Evolutionary conservation across 371 early-diverging fungal genomes (phyloP).

Genomic region (Sporodiniella umbellata): DNA sequence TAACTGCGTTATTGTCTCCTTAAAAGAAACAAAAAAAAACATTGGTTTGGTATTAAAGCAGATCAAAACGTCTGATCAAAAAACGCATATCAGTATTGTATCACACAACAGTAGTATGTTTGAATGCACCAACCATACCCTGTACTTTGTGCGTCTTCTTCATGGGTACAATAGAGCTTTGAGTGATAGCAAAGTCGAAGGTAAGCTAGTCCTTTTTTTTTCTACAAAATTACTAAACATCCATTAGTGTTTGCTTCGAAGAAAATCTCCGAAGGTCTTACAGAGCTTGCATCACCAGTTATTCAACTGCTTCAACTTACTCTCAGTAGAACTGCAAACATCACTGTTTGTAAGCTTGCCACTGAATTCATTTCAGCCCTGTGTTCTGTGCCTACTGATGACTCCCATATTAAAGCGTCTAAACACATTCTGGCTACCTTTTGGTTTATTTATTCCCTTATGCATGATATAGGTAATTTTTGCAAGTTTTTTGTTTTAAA

Average conservation of each 20-base stretch:
- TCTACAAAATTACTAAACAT: background rate
- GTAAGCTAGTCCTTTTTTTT: no score
- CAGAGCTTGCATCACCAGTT: constrained; percentile 17
- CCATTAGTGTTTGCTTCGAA: constrained; percentile 20
- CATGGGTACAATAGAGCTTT: constrained; percentile 25
- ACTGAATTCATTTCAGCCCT: constrained; percentile 34
- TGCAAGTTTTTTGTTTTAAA: background rate
- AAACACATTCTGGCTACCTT: constrained; percentile 26
- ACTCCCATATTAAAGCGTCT: constrained; percentile 22
- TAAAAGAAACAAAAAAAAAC: constrained; percentile 3
- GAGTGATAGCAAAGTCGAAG: constrained; percentile 16
- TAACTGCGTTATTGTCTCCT: constrained; percentile 4
- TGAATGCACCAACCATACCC: constrained; percentile 6
- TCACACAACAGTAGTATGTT: constrained; percentile 5
- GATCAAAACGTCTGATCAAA: background rate
- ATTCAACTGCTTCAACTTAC: constrained; percentile 19
- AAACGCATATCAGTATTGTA: background rate
- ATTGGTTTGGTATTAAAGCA: background rate
- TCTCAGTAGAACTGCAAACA: background rate
- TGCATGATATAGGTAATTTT: constrained; percentile 13
- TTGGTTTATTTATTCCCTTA: constrained; percentile 32
- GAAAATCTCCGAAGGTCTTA: constrained; percentile 16
- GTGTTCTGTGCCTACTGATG: constrained; percentile 24
- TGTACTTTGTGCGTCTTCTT: constrained; percentile 20
- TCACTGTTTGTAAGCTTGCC: constrained; percentile 12